A percentile compares a stretch with the other conserved stretches of the same genome.
Conservation (phyloP, 1,284 basidiomycete genomes). For the Trichosporon coremiiforme region DNA sequence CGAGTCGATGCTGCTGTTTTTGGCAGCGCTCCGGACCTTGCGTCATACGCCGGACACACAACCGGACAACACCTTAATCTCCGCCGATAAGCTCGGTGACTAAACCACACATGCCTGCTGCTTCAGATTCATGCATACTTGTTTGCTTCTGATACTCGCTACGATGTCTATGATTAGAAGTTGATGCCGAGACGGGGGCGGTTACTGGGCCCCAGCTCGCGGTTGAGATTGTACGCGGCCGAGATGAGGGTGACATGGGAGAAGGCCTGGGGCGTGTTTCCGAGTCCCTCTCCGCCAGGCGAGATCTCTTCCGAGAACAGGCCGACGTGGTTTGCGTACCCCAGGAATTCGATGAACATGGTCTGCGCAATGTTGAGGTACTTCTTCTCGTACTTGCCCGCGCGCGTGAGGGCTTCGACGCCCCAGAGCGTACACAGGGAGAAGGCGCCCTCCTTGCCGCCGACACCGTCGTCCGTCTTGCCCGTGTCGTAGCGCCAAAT, state of each 20-base stretch:
- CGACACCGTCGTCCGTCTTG: constrained; percentile 84
- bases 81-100: neutral
- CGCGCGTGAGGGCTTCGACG: constrained; percentile 81
- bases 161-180: neutral
- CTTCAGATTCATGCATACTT: neutral
- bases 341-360: constrained; percentile 54
- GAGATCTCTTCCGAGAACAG: constrained; percentile 71
- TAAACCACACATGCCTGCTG: neutral
- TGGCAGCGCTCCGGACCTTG: neutral
- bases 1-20: too few species aligned
- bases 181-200: neutral
- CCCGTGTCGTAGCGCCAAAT: constrained; percentile 68
- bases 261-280: constrained; percentile 56
- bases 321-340: constrained; percentile 82
- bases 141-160: neutral
- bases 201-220: constrained; percentile 36
- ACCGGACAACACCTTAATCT: neutral
- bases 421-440: constrained; percentile 62
- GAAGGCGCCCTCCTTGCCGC: constrained; percentile 80
- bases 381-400: constrained; percentile 70
- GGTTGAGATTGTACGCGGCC: constrained; percentile 57
- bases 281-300: constrained; percentile 55
- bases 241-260: constrained; percentile 55
- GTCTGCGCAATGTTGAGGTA: constrained; percentile 60
- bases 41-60: neutral